Base-by-base conservation (phyloP, 2,329 filamentous ascomycete species). In the Ambrosiella cleistominuta region DNA sequence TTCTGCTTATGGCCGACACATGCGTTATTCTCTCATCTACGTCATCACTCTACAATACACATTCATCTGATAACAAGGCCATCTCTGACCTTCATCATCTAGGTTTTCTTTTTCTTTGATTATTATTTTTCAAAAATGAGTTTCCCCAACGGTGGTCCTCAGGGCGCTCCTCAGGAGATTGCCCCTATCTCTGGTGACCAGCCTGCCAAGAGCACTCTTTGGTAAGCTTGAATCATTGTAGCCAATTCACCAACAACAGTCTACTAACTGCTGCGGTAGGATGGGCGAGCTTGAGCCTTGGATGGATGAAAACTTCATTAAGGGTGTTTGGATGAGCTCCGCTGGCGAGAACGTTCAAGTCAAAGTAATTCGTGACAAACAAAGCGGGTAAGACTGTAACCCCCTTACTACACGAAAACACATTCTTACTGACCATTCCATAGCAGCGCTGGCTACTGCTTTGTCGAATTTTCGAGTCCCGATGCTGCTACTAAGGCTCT, bases 311-410 rank as follows among this genome's bases (percentile, higher is more conserved):
- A 94, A 91, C 73, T 98, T 97, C 71, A 87, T 98, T 68, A 90
- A 94, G 72, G 93, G 86, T 65, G 82, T 97, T 51, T 97, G 88
- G 79, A 68, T 75, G 63, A 95, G 88, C 67, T 83, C 90, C 66
- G 86, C 95, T 74, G 89, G 86, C 64, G 93, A 97, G 72, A 83
- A 83, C 63, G 93, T 98, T 66, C 96, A 96, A 66, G 93, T 98
- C 66, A 98, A 98, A 81, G 95, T 98, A 79, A 98, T 98, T 67
- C 88, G 93, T 64, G 93, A 98, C 75, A 96, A 96, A 73, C 95
- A 95, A 72, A 96, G 91, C 68, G 93, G 91, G 89, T 95, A 71
- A 58, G 75, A 66, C n/a, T 8, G 3, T 35, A 49, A 11, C 50
- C 40, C 47, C 13, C 7, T 19, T 54, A 8, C 37, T 4, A 44